Base-by-base conservation (phyloP, 2,329 filamentous ascomycete genomes). In the Penicillium rolfsii region DNA sequence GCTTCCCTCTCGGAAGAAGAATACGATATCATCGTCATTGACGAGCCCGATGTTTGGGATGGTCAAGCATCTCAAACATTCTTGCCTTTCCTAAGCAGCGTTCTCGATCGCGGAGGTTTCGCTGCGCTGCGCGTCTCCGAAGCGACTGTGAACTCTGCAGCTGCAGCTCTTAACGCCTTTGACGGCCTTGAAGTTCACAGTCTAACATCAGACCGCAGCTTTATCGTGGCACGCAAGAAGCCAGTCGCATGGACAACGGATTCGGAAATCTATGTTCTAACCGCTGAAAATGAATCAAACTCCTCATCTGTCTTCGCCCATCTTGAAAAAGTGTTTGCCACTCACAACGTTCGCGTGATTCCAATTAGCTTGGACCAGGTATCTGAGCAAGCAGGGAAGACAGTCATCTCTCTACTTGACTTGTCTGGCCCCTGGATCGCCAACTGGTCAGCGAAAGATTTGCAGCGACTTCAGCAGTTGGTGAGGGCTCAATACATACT, bases 391-490 rank as follows among this genome's bases (percentile, higher is more conserved):
- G 57, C 55, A 14, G 64, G 62, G 0, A 65, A 69, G 46, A 64
- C 58, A 4, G 61, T 68, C n/a, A 64, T 69, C 16, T 68, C 65
- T 1, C 52, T 69, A 52, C 35, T 69, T 5, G 67, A 69, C 19
- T 36, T 68, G 26, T 55, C 52, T 8, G 26, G 48, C 14, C 58
- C 65, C 3, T 69, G 64, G 65, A 50, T 65, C 5, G 38, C 49
- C 1, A 33, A 36, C 4, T 69, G 64, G 65, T 55, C 54, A 1
- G 40, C 59, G 0, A 22, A 22, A 7, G 62, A 67, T 33, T 43
- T 69, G 3, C n/a, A 61, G 24, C 48, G n/a, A 6, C 62, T 68
- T 2, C 60, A 59, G 41, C 30, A 26, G 5, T 30, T 69, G 3
- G 36, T 68, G 22, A 52, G 40, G 16, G 64, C 63, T 4, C 57